Conservation (phyloP, 768 basidiomycete species). For the Atractiella rhizophila region DNA sequence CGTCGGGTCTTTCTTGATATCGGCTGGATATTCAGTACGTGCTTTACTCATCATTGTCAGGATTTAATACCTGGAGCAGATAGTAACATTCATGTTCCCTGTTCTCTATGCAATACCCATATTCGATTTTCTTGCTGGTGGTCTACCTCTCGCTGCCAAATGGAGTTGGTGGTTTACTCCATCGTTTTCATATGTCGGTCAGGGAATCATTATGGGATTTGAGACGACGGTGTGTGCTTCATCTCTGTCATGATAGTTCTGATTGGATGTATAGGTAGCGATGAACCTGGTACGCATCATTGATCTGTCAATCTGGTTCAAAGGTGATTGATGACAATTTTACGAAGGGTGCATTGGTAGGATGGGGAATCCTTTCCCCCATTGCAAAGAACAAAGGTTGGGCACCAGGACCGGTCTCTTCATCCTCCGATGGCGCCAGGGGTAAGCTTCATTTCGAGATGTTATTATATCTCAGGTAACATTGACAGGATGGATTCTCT, state of each 20-base stretch:
- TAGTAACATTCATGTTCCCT: conserved; percentile 70
- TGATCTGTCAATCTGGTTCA: too few species aligned
- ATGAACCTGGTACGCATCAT: too few species aligned
- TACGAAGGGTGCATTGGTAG: conserved; percentile 73
- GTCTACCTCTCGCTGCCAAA: conserved; percentile 48
- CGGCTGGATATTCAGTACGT: conserved; percentile 49
- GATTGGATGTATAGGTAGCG: too few species aligned
- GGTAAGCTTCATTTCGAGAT: conserved; percentile 7
- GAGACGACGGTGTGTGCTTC: conserved; percentile 82
- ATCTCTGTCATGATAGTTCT: conserved; percentile 32
- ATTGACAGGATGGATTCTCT: conserved; percentile 60
- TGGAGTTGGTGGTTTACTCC: conserved; percentile 88
- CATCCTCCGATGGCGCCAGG: conserved; percentile 65
- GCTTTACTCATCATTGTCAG: background rate
- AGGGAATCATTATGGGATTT: conserved; percentile 92
- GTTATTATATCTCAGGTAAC: background rate
- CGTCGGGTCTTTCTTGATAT: conserved; percentile 48
- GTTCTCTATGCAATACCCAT: conserved; percentile 63
- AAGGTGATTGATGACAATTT: too few species aligned
- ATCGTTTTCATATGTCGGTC: conserved; percentile 51
- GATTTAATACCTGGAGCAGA: conserved; percentile 25
- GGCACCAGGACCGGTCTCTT: conserved; percentile 78
- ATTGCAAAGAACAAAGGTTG: conserved; percentile 55
- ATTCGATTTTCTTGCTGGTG: conserved; percentile 36
- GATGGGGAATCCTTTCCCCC: conserved; percentile 84